Percentiles rank a stretch among this genome's conserved stretches.
phyloP scores from a whole-genome alignment of 176 grass and related monocot species.

The Musa schizocarpa region DNA sequence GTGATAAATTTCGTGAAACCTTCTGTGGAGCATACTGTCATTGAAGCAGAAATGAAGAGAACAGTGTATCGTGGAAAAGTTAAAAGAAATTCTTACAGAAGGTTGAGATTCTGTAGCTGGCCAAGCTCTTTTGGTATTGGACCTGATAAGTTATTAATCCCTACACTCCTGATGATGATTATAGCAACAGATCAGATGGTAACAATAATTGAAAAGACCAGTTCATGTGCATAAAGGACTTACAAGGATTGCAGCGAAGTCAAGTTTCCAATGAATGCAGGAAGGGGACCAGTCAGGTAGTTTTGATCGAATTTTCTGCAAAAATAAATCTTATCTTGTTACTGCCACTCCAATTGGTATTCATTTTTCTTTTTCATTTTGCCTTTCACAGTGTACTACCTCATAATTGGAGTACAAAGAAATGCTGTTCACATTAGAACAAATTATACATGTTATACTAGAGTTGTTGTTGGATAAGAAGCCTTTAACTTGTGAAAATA shows the following conservation, averaged over 20 bases:
- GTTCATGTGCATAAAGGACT: background rate
- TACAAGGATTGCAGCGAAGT: constrained; percentile 6
- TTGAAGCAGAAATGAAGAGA: background rate
- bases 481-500: background rate
- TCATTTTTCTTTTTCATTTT: background rate
- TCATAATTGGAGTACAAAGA: background rate
- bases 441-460: no score
- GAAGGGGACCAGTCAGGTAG: constrained; percentile 12
- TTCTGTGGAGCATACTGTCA: background rate
- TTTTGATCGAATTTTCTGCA: background rate
- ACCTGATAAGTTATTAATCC: constrained; percentile 74
- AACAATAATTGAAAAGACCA: background rate
- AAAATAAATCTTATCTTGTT: background rate
- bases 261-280: constrained; percentile 14
- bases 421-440: background rate
- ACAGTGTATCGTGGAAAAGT: background rate
- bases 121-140: constrained; percentile 73
- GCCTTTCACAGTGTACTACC: background rate
- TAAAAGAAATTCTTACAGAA: constrained; percentile 34
- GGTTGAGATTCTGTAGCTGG: constrained; percentile 39
- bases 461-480: background rate
- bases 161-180: constrained; percentile 36
- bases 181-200: constrained; percentile 13
- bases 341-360: background rate
- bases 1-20: background rate